Evolutionary conservation across 345 rosid species (phyloP).

Genomic region (Moringa oleifera): DNA sequence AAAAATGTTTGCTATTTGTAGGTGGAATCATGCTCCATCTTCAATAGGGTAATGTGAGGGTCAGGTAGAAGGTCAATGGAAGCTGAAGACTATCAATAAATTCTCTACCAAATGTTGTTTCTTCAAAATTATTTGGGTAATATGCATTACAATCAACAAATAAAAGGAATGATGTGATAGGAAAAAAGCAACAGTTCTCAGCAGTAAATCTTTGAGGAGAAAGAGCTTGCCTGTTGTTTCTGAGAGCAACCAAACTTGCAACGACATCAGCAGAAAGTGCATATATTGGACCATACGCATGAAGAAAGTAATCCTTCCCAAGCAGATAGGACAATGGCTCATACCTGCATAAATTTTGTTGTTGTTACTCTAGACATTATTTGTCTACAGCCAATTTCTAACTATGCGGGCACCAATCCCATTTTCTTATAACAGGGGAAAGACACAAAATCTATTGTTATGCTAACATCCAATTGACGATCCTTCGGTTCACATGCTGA

Average conservation of each 20-base stretch:
- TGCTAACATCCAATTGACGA: not conserved
- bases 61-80: not conserved
- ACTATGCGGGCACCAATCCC: not conserved
- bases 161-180: not conserved
- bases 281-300: conserved; percentile 92
- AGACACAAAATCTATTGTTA: not conserved
- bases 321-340: conserved; percentile 70
- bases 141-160: not conserved
- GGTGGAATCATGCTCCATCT: not conserved
- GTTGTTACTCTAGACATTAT: conserved; percentile 3
- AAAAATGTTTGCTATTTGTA: not conserved
- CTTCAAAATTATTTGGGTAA: not conserved
- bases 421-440: not conserved
- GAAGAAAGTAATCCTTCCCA: conserved; percentile 88
- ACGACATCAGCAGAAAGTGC: conserved; percentile 92
- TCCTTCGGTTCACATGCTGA: not conserved
- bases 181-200: too few relatives aligned
- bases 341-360: conserved; percentile 51
- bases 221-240: conserved; percentile 60
- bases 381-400: not conserved
- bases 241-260: conserved; percentile 70
- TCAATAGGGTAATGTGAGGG: not conserved
- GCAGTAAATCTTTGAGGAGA: not conserved
- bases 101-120: not conserved
- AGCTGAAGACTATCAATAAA: not conserved